Base-by-base conservation (phyloP, 2,329 filamentous ascomycete genomes). In the Hortaea werneckii region DNA sequence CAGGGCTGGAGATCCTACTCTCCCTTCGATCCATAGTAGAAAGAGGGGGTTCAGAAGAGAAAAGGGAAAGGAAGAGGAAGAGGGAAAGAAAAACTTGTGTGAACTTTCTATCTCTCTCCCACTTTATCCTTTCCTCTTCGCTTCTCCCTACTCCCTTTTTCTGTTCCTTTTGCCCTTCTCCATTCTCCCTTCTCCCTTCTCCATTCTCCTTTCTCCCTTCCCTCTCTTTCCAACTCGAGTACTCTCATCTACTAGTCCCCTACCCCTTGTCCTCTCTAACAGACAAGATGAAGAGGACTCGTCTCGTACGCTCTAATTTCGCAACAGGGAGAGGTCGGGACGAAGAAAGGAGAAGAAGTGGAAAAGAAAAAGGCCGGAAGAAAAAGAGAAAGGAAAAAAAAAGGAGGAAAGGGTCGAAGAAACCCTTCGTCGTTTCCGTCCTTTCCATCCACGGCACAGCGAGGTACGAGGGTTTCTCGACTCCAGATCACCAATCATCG, bases 401-500 rank as follows among this genome's bases (percentile, higher is more conserved):
- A 20, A 20, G 20, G 20, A 4, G 20, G 20, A 20, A 4, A 20
- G 20, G 20, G 20, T 35, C 9, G 2, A n/a, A 35, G n/a, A 35
- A 9, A n/a, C n/a, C n/a, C 32, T n/a, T n/a, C n/a, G n/a, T n/a
- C n/a, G n/a, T n/a, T n/a, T 35, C 32, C 32, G n/a, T n/a, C 8
- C 9, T n/a, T 9, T 9, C 32, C 9, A 4, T n/a, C 32, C 8
- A 9, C 2, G 32, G 9, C 32, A 35, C 32, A 35, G 32, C 32
- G n/a, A 35, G 8, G 32, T 20, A n/a, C 32, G n/a, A 35, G n/a
- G 32, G n/a, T n/a, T n/a, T n/a, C n/a, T n/a, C n/a, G n/a, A n/a
- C n/a, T n/a, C n/a, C n/a, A n/a, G n/a, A n/a, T 78, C 20, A 39
- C 83, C 83, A 87, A 56, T 88, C 84, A 62, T 88, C 84, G 49